Conservation (phyloP, 768 basidiomycete species). For the Kwoniella sp. region DNA sequence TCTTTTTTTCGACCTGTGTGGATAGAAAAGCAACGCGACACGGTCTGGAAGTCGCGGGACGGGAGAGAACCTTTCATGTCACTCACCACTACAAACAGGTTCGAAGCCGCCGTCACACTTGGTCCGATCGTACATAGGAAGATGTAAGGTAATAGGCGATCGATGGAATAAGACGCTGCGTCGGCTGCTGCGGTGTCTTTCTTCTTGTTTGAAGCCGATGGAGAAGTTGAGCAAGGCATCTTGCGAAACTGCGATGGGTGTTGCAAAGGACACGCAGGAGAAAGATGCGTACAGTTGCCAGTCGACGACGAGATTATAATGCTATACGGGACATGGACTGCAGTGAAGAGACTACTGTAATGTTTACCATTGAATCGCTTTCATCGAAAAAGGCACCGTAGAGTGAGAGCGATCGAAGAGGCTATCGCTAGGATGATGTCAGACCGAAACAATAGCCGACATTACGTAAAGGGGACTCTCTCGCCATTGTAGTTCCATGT, state of each 20-base stretch:
- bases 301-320: too few species aligned
- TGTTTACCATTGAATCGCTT: too few species aligned
- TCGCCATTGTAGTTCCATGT: background rate
- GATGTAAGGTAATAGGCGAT: conserved; percentile 39
- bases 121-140: conserved; percentile 49
- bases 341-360: too few species aligned
- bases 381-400: too few species aligned
- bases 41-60: too few species aligned
- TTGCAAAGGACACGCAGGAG: background rate
- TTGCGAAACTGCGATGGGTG: background rate
- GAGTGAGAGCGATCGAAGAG: too few species aligned
- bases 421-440: conserved; percentile 7
- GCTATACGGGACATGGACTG: too few species aligned
- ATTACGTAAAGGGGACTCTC: background rate
- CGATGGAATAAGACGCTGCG: conserved; percentile 20
- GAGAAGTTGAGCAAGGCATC: background rate
- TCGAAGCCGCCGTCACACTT: conserved; percentile 46
- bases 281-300: too few species aligned
- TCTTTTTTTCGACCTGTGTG: too few species aligned
- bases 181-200: too few species aligned
- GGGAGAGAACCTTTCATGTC: background rate
- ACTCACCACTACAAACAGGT: conserved; percentile 47
- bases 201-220: background rate
- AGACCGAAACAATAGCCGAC: background rate
- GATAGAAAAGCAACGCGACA: too few species aligned